These are phyloP conservation scores for Microbotryum lychnidis-dioicae DNA, from an alignment of 1,284 basidiomycete species.

Conservation along the genomic window DNA sequence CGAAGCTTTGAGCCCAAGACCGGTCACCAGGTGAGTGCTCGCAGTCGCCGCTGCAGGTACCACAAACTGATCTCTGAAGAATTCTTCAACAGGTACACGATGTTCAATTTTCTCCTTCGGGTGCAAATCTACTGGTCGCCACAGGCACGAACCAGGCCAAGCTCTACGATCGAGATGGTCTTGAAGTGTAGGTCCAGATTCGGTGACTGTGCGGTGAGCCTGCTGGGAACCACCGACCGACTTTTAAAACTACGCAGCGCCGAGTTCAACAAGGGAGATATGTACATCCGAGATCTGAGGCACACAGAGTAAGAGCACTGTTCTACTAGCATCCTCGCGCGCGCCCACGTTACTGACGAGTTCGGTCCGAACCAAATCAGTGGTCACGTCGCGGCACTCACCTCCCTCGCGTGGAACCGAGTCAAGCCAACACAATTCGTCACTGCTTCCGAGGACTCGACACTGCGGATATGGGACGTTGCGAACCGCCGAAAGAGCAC, in stretches of 20 bases:
- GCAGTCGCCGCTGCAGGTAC: not conserved
- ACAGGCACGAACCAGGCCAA: slow-evolving; percentile 81
- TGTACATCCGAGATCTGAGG: slow-evolving; percentile 97
- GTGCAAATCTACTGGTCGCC: slow-evolving; percentile 74
- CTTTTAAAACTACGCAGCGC: slow-evolving; percentile 47
- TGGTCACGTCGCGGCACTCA: slow-evolving; percentile 88
- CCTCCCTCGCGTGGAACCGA: slow-evolving; percentile 86
- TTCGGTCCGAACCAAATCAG: slow-evolving; percentile 43
- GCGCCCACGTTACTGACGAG: not conserved
- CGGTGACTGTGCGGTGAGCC: not conserved
- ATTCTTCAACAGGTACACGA: slow-evolving; percentile 62
- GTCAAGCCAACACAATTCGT: slow-evolving; percentile 72
- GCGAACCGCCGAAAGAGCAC: slow-evolving; percentile 83
- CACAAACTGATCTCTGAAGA: not conserved
- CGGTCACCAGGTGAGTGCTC: slow-evolving; percentile 70
- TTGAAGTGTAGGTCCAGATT: slow-evolving; percentile 61
- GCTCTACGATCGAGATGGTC: slow-evolving; percentile 79
- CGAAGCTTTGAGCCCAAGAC: slow-evolving; percentile 89
- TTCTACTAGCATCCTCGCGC: not conserved
- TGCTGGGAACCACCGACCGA: not conserved
- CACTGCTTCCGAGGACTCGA: slow-evolving; percentile 89
- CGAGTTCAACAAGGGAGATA: slow-evolving; percentile 88
- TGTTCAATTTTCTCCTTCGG: slow-evolving; percentile 75
- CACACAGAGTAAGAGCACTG: slow-evolving; percentile 65
- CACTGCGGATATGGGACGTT: slow-evolving; percentile 86